Percentiles rank a stretch among this genome's conserved stretches.
These are phyloP conservation scores for Vachellia pachyceras DNA, from an alignment of 306 rosid species.

Conservation along the genomic window DNA sequence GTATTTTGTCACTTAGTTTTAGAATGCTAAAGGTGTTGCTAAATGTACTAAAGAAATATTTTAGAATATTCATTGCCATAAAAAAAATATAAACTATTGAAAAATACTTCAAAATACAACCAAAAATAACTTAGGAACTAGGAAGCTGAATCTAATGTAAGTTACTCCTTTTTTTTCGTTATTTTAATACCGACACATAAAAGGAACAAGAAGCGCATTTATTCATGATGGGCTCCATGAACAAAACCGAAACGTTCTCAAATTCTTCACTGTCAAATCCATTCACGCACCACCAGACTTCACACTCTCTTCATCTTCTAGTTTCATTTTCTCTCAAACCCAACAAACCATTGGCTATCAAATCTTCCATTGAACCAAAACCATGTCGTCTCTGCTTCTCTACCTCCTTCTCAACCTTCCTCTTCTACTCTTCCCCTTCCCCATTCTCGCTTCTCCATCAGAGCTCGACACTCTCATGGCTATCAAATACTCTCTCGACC, in stretches of 20 bases:
- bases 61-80: too few species aligned
- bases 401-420: background rate
- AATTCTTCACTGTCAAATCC: background rate
- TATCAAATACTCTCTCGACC: conserved; percentile 8
- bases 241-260: background rate
- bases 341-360: background rate
- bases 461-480: conserved; percentile 14
- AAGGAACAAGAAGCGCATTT: background rate
- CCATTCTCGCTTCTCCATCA: background rate
- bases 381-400: conserved; percentile 38
- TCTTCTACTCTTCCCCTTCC: background rate
- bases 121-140: too few species aligned
- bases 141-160: too few species aligned
- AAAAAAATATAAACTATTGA: too few species aligned
- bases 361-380: conserved; percentile 39
- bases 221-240: too few species aligned
- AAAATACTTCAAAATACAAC: too few species aligned
- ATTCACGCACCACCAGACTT: background rate
- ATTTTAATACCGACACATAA: too few species aligned
- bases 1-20: too few species aligned
- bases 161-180: too few species aligned
- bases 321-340: background rate
- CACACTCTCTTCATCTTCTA: background rate
- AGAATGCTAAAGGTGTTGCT: too few species aligned
- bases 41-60: too few species aligned